Percentiles rank a stretch among this genome's conserved stretches.
These are phyloP conservation scores for Caloboletus firmus DNA, from an alignment of 1,284 basidiomycete genomes.

Conservation along the genomic window DNA sequence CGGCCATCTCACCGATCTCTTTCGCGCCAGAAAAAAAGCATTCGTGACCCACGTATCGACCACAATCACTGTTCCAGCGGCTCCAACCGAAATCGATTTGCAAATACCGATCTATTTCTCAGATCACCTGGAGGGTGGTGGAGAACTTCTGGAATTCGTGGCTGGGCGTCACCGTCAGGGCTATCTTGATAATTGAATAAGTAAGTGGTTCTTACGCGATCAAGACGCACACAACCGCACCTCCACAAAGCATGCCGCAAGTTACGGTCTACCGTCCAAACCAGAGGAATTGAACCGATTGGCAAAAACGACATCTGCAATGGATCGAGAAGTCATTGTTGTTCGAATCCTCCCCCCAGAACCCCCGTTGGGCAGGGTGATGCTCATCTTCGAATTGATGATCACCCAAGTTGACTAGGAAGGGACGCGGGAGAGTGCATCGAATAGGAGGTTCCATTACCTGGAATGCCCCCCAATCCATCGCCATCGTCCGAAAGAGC, in stretches of 20 bases:
- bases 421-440: constrained; percentile 47
- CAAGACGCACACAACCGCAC: constrained; percentile 10
- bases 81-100: neutral
- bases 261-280: constrained; percentile 38
- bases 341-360: too few species aligned
- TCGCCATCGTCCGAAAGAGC: constrained; percentile 43
- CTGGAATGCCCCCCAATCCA: constrained; percentile 44
- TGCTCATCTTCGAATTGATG: constrained; percentile 42
- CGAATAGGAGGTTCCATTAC: constrained; percentile 47
- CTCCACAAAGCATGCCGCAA: constrained; percentile 20
- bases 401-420: constrained; percentile 40
- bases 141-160: constrained; percentile 4
- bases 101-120: neutral
- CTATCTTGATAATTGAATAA: constrained; percentile 45
- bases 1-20: constrained; percentile 23
- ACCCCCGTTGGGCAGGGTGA: constrained; percentile 39
- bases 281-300: constrained; percentile 41
- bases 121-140: neutral
- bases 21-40: neutral
- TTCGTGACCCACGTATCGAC: neutral
- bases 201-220: constrained; percentile 10
- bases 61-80: neutral
- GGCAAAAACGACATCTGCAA: too few species aligned
- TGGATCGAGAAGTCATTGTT: too few species aligned
- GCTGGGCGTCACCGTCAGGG: constrained; percentile 8